Conservation (phyloP, 2,329 filamentous ascomycete species). For the Cadophora luteo-olivacea region DNA sequence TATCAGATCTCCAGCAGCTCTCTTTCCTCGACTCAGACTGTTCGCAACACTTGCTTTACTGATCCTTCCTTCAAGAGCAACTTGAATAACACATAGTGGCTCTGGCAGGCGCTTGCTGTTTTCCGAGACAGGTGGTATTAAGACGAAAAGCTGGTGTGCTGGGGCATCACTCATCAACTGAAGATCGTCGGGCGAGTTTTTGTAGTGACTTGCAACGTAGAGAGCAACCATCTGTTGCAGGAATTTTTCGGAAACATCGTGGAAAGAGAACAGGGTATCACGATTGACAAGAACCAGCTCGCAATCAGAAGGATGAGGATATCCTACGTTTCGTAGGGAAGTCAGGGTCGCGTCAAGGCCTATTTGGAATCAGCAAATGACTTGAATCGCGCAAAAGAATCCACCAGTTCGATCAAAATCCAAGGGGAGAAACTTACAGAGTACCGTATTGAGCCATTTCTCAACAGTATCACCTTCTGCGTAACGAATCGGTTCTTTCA, state of each 20-base stretch:
- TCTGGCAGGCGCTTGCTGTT: slow-evolving; percentile 82
- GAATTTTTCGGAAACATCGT: slow-evolving; percentile 96
- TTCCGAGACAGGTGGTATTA: slow-evolving; percentile 85
- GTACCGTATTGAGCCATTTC: slow-evolving; percentile 92
- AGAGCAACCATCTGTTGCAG: slow-evolving; percentile 97
- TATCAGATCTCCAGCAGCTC: slow-evolving; percentile 91
- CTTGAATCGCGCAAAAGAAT: neutral
- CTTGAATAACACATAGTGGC: slow-evolving; percentile 92
- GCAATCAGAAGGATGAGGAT: slow-evolving; percentile 89
- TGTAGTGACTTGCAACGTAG: slow-evolving; percentile 97
- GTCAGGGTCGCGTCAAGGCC: slow-evolving; percentile 80
- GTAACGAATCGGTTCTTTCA: slow-evolving; percentile 94
- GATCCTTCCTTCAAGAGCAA: slow-evolving; percentile 93
- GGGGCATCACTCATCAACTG: slow-evolving; percentile 98
- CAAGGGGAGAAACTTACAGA: slow-evolving; percentile 60
- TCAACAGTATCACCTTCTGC: slow-evolving; percentile 89
- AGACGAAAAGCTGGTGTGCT: slow-evolving; percentile 93
- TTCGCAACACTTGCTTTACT: slow-evolving; percentile 92
- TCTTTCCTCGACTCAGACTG: slow-evolving; percentile 84
- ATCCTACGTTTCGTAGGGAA: slow-evolving; percentile 56
- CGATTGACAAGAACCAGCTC: slow-evolving; percentile 94
- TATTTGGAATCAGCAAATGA: slow-evolving; percentile 3
- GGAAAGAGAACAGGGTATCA: slow-evolving; percentile 97
- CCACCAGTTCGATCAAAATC: neutral
- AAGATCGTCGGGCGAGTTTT: slow-evolving; percentile 97